Evolutionary conservation across 805 yeast species (phyloP), one percentile per base, ranked within the genome.

Genomic region (Candida corydali): DNA sequence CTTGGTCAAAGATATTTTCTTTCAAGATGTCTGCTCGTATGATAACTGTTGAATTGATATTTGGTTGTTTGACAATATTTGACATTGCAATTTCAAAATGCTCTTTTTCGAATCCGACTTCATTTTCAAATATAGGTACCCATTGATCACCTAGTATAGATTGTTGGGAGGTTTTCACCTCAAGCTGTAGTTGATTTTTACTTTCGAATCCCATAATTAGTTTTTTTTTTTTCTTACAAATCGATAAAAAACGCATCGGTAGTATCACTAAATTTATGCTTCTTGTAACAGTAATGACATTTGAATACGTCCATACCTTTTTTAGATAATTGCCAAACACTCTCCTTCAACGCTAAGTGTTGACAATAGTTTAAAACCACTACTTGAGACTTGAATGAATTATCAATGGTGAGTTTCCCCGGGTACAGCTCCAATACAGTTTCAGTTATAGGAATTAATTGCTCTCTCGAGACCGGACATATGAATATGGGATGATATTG

Each of bases 31-130:
- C 97, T 0, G 97, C 95, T 46, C 98, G 66, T 59, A 91, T 65
- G 23, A 89, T 83, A 24, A 87, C 93, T 0, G 96, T 84, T 8
- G 97, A 89, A 61, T 89, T 91, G 60, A 87, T 84, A 54, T 88
- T 85, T 12, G 96, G 96, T 45, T 86, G 86, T 41, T 73, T 70
- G 37, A 87, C 83, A 42, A 87, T 69, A 56, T 86, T 85, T 29
- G 75, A 59, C 89, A 87, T 82, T 5, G 96, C 96, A 3, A 63
- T 62, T 38, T 77, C 80, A 51, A 80, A 87, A 59, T 87, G 86
- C 4, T 55, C 57, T 10, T 66, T 51, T 9, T 61, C 61, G 47
- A 80, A 81, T 3, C 66, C 75, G 2, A 72, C 80, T 0, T 51
- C 51, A 0, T 63, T 52, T 39, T 69, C 66, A 49, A 74, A 81